Evolutionary conservation across 805 yeast species (phyloP).

Genomic region (Nakazawaea populi): DNA sequence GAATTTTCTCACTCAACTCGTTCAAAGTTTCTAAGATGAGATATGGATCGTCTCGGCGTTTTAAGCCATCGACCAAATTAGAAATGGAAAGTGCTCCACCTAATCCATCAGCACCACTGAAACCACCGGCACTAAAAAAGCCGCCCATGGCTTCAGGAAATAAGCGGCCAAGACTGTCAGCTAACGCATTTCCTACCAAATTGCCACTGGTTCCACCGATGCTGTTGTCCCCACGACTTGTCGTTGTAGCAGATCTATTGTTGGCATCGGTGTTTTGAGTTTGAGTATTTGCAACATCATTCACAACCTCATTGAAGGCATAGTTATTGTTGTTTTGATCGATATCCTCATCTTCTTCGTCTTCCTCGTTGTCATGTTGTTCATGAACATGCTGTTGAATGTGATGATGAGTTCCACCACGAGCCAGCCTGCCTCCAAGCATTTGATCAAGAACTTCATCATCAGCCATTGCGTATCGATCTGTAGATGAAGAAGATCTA

Average conservation of each 20-base stretch:
- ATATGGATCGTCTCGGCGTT: constrained; percentile 50
- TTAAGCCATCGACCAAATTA: constrained; percentile 29
- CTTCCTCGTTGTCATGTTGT: constrained; percentile 10
- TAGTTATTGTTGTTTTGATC: neutral
- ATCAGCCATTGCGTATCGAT: neutral
- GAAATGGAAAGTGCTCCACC: constrained; percentile 14
- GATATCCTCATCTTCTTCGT: constrained; percentile 11
- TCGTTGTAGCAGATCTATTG: neutral
- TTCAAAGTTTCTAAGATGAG: constrained; percentile 57
- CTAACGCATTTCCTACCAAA: constrained; percentile 9
- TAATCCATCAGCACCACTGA: neutral
- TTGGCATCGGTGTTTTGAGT: neutral
- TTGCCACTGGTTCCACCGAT: neutral
- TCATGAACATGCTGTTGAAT: constrained; percentile 8
- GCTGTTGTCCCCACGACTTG: neutral
- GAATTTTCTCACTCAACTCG: constrained; percentile 55
- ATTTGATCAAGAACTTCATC: neutral
- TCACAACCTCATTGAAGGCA: neutral
- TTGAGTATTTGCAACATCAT: too few species aligned
- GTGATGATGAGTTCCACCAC: constrained; percentile 1
- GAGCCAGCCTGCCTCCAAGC: constrained; percentile 7
- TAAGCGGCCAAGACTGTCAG: constrained; percentile 21
- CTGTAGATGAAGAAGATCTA: too few species aligned
- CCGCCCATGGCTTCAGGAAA: constrained; percentile 24
- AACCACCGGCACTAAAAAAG: constrained; percentile 15